These are phyloP conservation scores for Blastobotrys petasosporus DNA, from an alignment of 1,139 yeast genomes.

Conservation along the genomic window DNA sequence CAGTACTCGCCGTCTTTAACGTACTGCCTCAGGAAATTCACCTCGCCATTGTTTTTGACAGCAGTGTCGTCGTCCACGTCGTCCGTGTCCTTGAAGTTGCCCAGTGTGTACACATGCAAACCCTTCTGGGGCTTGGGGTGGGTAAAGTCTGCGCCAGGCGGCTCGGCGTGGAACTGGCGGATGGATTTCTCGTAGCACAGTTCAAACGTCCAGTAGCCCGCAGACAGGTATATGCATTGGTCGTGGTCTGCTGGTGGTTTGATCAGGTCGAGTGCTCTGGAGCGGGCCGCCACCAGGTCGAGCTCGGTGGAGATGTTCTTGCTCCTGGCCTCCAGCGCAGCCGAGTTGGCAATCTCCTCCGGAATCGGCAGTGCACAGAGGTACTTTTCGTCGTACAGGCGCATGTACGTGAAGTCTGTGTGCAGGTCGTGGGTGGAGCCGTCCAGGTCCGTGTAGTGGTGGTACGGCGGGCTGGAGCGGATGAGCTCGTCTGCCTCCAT, in stretches of 20 bases:
- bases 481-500: background rate
- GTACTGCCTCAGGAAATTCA: constrained; percentile 36
- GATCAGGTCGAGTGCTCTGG: constrained; percentile 28
- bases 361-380: constrained; percentile 7
- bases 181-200: constrained; percentile 51
- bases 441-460: background rate
- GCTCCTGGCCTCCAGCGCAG: background rate
- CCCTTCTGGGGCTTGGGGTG: constrained; percentile 12
- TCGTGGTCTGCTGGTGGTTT: constrained; percentile 1
- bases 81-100: constrained; percentile 33
- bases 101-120: constrained; percentile 38
- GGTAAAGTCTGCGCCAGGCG: constrained; percentile 23
- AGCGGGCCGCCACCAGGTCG: constrained; percentile 10
- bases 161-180: constrained; percentile 49
- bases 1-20: constrained; percentile 62
- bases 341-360: background rate
- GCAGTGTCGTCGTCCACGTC: constrained; percentile 15
- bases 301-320: background rate
- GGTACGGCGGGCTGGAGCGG: background rate
- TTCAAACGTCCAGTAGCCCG: constrained; percentile 62
- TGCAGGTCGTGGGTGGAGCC: too few relatives aligned
- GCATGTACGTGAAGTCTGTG: background rate
- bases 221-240: constrained; percentile 25
- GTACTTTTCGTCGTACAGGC: background rate
- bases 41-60: constrained; percentile 18